Evolutionary conservation across 1,284 basidiomycete genomes (phyloP).

Genomic region (Agaricales sp.): DNA sequence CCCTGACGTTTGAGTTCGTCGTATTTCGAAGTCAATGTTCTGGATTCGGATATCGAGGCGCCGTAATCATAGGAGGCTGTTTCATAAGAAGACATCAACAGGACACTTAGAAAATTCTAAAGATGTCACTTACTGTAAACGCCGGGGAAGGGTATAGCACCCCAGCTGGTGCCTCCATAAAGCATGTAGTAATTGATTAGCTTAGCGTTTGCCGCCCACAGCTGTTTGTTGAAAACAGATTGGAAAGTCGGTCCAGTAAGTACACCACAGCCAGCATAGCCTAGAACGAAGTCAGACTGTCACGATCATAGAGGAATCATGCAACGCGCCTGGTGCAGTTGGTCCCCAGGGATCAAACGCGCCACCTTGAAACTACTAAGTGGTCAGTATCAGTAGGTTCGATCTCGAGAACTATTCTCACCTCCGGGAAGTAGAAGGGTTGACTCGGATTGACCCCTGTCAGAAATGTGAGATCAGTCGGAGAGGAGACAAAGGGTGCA

Average conservation of each 20-base stretch:
- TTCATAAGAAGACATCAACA: background rate
- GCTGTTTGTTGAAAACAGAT: constrained; percentile 63
- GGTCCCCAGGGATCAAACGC: constrained; percentile 70
- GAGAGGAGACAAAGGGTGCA: background rate
- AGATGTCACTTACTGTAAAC: constrained; percentile 33
- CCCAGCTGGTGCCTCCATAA: constrained; percentile 72
- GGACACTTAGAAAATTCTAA: background rate
- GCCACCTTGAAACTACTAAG: constrained; percentile 54
- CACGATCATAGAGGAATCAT: background rate
- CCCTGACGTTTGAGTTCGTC: constrained; percentile 68
- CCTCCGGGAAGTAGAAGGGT: constrained; percentile 53
- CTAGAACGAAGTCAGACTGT: constrained; percentile 32
- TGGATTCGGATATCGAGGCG: constrained; percentile 47
- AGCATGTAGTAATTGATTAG: constrained; percentile 74
- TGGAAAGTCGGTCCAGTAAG: constrained; percentile 53
- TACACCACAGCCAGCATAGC: constrained; percentile 16
- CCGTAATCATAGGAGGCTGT: constrained; percentile 1
- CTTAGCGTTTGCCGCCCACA: constrained; percentile 72
- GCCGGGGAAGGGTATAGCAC: constrained; percentile 56
- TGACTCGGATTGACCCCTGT: constrained; percentile 41
- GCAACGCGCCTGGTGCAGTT: constrained; percentile 8
- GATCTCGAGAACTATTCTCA: constrained; percentile 15
- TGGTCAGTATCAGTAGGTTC: constrained; percentile 1
- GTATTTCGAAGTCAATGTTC: constrained; percentile 49
- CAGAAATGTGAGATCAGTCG: background rate